Conservation (phyloP, 1,284 basidiomycete species). For the Leccinum huronense region DNA sequence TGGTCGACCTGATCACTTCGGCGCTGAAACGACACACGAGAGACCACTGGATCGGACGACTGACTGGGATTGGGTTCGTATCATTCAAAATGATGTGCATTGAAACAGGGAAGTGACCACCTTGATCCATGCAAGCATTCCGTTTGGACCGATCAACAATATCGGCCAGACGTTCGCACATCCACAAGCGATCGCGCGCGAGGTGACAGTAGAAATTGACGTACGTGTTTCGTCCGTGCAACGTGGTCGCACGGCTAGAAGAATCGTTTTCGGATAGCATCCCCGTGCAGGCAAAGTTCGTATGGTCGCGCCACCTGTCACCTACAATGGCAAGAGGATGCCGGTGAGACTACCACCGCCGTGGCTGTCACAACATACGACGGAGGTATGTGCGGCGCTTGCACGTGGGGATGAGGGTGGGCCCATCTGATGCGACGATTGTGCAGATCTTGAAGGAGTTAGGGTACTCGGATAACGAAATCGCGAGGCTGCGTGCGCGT, state of each 20-base stretch:
- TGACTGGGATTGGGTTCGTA: slow-evolving; percentile 74
- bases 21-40: slow-evolving; percentile 58
- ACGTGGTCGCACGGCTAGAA: slow-evolving; percentile 17
- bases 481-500: slow-evolving; percentile 51
- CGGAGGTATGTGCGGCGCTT: slow-evolving; percentile 52
- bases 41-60: slow-evolving; percentile 70
- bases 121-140: slow-evolving; percentile 53
- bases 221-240: slow-evolving; percentile 38
- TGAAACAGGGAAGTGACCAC: slow-evolving; percentile 9
- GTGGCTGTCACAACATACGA: slow-evolving; percentile 81
- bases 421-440: slow-evolving; percentile 7
- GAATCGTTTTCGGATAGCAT: slow-evolving; percentile 45
- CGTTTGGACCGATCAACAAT: slow-evolving; percentile 92
- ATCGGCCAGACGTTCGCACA: slow-evolving; percentile 89
- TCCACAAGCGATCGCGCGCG: slow-evolving; percentile 76
- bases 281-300: slow-evolving; percentile 81
- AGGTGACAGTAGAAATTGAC: slow-evolving; percentile 60
- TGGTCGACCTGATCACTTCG: slow-evolving; percentile 72
- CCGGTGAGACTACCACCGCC: slow-evolving; percentile 75
- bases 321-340: slow-evolving; percentile 84
- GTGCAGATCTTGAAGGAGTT: slow-evolving; percentile 65
- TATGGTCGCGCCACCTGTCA: slow-evolving; percentile 82
- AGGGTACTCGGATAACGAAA: slow-evolving; percentile 59
- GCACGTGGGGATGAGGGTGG: not conserved
- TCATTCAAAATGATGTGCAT: slow-evolving; percentile 9